Percentiles rank a stretch among this genome's conserved stretches.
phyloP scores from a whole-genome alignment of 371 early-diverging fungal species.

The Parasitella parasitica region DNA sequence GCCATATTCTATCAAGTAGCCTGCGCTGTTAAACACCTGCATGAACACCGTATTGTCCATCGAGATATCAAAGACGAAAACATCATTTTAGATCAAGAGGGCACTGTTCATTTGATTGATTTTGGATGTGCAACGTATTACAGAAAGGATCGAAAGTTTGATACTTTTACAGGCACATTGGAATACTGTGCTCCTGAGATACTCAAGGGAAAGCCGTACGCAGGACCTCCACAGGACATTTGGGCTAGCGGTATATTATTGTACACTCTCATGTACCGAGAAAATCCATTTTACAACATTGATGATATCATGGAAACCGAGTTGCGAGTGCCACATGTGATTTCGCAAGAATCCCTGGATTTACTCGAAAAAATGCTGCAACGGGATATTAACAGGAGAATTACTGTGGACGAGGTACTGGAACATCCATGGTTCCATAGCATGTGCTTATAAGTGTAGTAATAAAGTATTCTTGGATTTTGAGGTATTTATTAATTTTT shows the following conservation, averaged over 20 bases:
- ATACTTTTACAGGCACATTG: conserved; percentile 74
- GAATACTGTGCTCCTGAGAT: conserved; percentile 80
- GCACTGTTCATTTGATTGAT: conserved; percentile 66
- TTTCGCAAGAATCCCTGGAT: conserved; percentile 61
- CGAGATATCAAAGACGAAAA: conserved; percentile 81
- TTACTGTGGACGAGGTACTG: conserved; percentile 54
- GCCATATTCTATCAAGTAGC: conserved; percentile 65
- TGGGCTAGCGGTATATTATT: conserved; percentile 84
- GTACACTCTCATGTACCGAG: conserved; percentile 76
- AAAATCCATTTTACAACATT: conserved; percentile 81
- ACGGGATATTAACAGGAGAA: conserved; percentile 46
- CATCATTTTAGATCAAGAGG: conserved; percentile 64
- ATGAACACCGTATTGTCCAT: conserved; percentile 72
- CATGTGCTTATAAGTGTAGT: neutral
- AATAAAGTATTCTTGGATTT: neutral
- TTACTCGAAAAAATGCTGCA: conserved; percentile 54
- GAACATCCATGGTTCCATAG: conserved; percentile 54
- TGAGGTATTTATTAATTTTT: too few species aligned
- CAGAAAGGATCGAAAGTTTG: conserved; percentile 59
- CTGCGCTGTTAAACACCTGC: conserved; percentile 68
- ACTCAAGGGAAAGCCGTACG: conserved; percentile 66
- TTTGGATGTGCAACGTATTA: conserved; percentile 76
- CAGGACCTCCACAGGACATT: conserved; percentile 79
- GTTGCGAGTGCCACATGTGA: conserved; percentile 58
- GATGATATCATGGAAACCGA: conserved; percentile 71